These are phyloP conservation scores for Umbilicus rupestris DNA, from an alignment of 164 flowering plant genomes.

Conservation along the genomic window DNA sequence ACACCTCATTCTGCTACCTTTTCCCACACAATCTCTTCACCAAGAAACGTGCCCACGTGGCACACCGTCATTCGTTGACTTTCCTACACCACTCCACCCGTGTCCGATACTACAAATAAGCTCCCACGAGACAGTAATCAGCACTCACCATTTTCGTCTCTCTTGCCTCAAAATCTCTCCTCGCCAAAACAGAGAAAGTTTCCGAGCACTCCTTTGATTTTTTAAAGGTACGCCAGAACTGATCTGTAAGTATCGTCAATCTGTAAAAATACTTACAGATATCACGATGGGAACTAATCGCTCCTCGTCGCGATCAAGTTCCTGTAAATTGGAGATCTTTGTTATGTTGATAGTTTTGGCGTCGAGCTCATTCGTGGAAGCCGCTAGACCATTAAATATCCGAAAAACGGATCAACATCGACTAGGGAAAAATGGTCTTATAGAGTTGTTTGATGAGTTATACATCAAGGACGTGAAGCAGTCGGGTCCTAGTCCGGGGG, in stretches of 20 bases:
- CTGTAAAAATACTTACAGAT: neutral
- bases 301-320: neutral
- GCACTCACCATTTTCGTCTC: neutral
- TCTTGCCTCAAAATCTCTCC: neutral
- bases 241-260: no score
- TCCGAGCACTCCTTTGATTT: neutral
- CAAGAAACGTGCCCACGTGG: neutral
- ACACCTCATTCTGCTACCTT: neutral
- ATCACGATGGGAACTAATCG: neutral
- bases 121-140: neutral
- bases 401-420: no score
- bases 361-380: neutral
- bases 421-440: neutral
- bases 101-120: neutral
- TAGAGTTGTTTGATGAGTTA: neutral
- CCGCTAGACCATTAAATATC: neutral
- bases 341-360: neutral
- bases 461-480: neutral
- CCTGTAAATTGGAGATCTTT: neutral
- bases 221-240: no score
- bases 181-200: neutral
- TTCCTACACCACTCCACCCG: neutral
- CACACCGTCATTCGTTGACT: neutral
- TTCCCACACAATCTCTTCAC: conserved; percentile 2
- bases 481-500: neutral